Percentiles rank a stretch among this genome's conserved stretches.
Evolutionary conservation across 2,329 filamentous ascomycete species (phyloP).

Genomic region (Talaromyces sp.): DNA sequence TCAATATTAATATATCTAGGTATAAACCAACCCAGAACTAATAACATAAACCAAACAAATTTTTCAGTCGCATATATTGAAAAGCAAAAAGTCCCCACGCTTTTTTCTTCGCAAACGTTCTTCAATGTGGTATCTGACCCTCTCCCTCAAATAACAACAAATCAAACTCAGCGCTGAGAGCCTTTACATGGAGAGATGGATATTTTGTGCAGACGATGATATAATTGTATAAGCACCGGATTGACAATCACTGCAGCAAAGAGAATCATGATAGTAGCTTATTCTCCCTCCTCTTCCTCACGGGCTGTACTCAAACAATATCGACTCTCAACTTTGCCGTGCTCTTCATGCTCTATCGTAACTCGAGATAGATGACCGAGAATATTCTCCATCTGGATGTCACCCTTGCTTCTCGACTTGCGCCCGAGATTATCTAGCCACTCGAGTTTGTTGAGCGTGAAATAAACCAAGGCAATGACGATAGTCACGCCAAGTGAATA

Average conservation of each 20-base stretch:
- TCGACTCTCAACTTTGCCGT: constrained; percentile 45
- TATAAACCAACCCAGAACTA: background rate
- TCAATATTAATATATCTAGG: constrained; percentile 1
- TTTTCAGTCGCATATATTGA: background rate
- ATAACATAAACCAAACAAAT: background rate
- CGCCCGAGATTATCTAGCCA: constrained; percentile 51
- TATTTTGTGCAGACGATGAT: background rate
- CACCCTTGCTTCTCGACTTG: constrained; percentile 47
- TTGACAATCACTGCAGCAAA: background rate
- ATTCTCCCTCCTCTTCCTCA: constrained; percentile 48
- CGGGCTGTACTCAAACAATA: constrained; percentile 44
- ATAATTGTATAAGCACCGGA: background rate
- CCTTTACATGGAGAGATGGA: background rate
- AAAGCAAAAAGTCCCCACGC: background rate
- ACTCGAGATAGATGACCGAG: constrained; percentile 51
- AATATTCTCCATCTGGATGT: constrained; percentile 53
- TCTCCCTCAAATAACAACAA: background rate
- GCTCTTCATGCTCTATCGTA: constrained; percentile 51
- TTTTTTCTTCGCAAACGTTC: background rate
- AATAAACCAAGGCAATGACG: constrained; percentile 53
- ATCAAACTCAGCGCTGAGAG: background rate
- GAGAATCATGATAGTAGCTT: background rate
- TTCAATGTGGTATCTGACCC: background rate
- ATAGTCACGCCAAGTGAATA: constrained; percentile 53
- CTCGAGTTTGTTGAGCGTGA: constrained; percentile 45